Conservation (phyloP, 2,329 filamentous ascomycete species). For the Elsinoe perseae region DNA sequence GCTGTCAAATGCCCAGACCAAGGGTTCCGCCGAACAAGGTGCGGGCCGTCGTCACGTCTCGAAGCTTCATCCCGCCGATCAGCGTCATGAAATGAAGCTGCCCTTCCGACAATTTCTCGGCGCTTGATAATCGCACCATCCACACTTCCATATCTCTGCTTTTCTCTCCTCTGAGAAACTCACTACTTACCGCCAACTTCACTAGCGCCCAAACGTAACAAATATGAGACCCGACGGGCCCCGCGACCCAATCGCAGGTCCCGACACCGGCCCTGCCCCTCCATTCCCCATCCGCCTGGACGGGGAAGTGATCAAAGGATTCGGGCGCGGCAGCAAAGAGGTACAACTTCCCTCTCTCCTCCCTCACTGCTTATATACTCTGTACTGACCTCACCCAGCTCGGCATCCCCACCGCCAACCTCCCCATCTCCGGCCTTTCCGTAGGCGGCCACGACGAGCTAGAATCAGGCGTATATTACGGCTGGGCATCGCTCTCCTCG, state of each 20-base stretch:
- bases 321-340: conserved; percentile 89
- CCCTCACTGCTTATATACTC: neutral
- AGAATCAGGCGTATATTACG: conserved; percentile 83
- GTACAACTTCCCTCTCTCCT: conserved; percentile 36
- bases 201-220: neutral
- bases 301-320: conserved; percentile 83
- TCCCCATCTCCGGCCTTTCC: conserved; percentile 59
- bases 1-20: conserved; percentile 5
- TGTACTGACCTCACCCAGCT: conserved; percentile 47
- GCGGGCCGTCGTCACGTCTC: conserved; percentile 8
- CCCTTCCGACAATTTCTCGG: neutral
- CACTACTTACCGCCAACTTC: too few species aligned
- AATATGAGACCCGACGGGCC: conserved; percentile 38
- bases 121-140: neutral
- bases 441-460: conserved; percentile 57
- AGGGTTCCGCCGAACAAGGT: conserved; percentile 12
- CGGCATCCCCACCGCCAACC: conserved; percentile 93
- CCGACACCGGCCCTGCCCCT: conserved; percentile 60
- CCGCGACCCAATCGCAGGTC: conserved; percentile 65
- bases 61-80: conserved; percentile 12
- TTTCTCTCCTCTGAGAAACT: too few species aligned
- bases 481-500: conserved; percentile 64
- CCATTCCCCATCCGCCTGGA: conserved; percentile 80
- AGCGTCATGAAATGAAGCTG: neutral
- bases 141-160: neutral